Evolutionary conservation across 1,284 basidiomycete species (phyloP).

Genomic region (Gastroboletus turbinatus): DNA sequence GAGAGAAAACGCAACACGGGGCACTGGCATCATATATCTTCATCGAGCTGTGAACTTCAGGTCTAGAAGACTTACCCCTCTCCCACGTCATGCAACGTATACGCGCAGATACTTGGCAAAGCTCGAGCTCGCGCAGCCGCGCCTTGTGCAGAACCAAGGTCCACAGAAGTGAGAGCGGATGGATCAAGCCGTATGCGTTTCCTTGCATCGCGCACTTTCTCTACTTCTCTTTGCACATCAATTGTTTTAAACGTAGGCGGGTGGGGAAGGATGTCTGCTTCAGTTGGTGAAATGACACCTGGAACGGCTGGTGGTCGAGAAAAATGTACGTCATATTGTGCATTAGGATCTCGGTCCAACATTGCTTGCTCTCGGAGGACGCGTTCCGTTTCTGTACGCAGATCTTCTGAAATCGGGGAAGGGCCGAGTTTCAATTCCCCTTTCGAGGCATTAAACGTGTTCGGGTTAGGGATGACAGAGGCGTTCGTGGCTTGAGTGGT

Average conservation of each 20-base stretch:
- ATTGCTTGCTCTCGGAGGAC: conserved; percentile 69
- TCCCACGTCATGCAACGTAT: conserved; percentile 87
- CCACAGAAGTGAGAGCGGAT: conserved; percentile 53
- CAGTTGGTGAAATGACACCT: conserved; percentile 63
- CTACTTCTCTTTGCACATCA: conserved; percentile 92
- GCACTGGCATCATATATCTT: conserved; percentile 49
- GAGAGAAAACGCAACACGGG: conserved; percentile 87
- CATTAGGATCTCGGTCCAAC: conserved; percentile 63
- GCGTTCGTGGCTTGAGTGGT: conserved; percentile 31
- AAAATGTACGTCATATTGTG: conserved; percentile 62
- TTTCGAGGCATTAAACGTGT: conserved; percentile 72
- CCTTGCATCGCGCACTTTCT: conserved; percentile 84
- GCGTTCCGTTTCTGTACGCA: conserved; percentile 78
- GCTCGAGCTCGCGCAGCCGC: conserved; percentile 56
- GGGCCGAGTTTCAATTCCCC: conserved; percentile 84
- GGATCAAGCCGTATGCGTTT: conserved; percentile 89
- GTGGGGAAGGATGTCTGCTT: conserved; percentile 75
- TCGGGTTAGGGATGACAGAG: conserved; percentile 48
- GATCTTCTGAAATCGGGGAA: conserved; percentile 73
- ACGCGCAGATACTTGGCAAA: conserved; percentile 89
- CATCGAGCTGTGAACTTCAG: conserved; percentile 9
- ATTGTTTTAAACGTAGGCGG: conserved; percentile 82
- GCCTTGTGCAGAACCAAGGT: conserved; percentile 58
- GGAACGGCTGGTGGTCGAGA: conserved; percentile 46
- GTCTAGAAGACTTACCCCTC: conserved; percentile 66